Base-by-base conservation (phyloP, 1,284 basidiomycete genomes). In the Cerrena zonata region DNA sequence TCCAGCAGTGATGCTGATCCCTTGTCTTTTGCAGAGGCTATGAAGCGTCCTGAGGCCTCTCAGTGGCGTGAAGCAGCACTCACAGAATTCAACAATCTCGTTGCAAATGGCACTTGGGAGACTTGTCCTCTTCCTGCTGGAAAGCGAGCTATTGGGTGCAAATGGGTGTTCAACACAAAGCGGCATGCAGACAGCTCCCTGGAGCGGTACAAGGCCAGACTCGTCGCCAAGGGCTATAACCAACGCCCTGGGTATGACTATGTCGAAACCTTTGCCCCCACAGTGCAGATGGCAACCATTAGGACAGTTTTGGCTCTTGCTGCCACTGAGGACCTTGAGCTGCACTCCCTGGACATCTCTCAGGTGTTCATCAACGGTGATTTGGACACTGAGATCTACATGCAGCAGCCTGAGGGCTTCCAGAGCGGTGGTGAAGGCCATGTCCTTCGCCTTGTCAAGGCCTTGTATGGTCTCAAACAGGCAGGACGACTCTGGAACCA, bases 241-340 rank as follows among this genome's bases (percentile, higher is more conserved):
- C 73, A 75, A 48, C 51, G 67, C 1, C 64, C 59, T 21, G 72
- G 75, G 0, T 47, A 63, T n/a, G 71, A 78, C 51, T 75, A 69
- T 55, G 56, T 59, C 1, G 65, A 72, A 4, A 77, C 74, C 0
- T 72, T 68, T 50, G 67, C 74, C n/a, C 74, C 74, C 0, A 73
- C 71, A 0, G 64, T 64, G 0, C 63, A 65, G 1, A 61, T 69
- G 48, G 60, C 69, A 39, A 69, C 71, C 0, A 62, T 73, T 23
- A 62, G 68, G 0, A 37, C 69, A 1, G 46, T 77, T 0, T 56
- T 73, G 0, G 59, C 71, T 11, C 55, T 76, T 2, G 73, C 69
- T 4, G 69, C 71, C 7, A 15, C 48, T 2, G 43, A 60, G 0
- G 62, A 66, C 40, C 72, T 71, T 63, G 65, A 71, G n/a, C 48